Evolutionary conservation across 2,329 filamentous ascomycete species (phyloP).

Genomic region (Hortaea werneckii): DNA sequence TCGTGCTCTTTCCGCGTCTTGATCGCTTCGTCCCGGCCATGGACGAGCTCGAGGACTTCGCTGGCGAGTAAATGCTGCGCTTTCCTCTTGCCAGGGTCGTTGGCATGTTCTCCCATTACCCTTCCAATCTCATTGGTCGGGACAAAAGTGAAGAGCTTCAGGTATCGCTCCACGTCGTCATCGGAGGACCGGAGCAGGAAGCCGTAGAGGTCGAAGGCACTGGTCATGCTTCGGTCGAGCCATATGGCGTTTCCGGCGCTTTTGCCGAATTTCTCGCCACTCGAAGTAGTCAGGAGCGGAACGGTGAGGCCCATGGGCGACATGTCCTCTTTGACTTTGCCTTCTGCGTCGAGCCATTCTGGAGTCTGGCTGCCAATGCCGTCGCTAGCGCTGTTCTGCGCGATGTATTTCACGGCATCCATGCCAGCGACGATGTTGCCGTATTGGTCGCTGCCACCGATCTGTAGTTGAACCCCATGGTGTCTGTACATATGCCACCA

Average conservation of each 20-base stretch:
- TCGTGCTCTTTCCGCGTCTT: conserved; percentile 50
- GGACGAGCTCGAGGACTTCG: conserved; percentile 72
- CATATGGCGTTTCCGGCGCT: conserved; percentile 88
- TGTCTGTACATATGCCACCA: conserved; percentile 79
- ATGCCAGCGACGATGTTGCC: conserved; percentile 91
- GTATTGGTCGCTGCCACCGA: conserved; percentile 91
- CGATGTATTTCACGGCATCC: conserved; percentile 69
- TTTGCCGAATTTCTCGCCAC: conserved; percentile 89
- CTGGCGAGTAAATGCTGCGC: conserved; percentile 77
- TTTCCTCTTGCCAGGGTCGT: conserved; percentile 58
- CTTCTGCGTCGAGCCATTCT: conserved; percentile 19
- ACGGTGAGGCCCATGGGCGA: conserved; percentile 78
- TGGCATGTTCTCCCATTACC: conserved; percentile 57
- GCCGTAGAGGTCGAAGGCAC: conserved; percentile 73
- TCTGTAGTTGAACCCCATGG: conserved; percentile 66
- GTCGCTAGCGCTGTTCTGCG: conserved; percentile 32
- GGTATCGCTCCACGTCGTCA: conserved; percentile 65
- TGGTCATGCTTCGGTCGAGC: conserved; percentile 75
- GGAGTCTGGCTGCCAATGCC: conserved; percentile 1
- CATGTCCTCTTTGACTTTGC: conserved; percentile 30
- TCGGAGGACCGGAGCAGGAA: conserved; percentile 82
- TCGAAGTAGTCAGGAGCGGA: conserved; percentile 74
- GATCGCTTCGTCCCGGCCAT: conserved; percentile 56
- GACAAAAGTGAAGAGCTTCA: conserved; percentile 86
- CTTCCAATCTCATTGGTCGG: conserved; percentile 57